Evolutionary conservation across 1,284 basidiomycete genomes (phyloP), one percentile per base, ranked within the genome.

Genomic region (Entoloma clypeatum): DNA sequence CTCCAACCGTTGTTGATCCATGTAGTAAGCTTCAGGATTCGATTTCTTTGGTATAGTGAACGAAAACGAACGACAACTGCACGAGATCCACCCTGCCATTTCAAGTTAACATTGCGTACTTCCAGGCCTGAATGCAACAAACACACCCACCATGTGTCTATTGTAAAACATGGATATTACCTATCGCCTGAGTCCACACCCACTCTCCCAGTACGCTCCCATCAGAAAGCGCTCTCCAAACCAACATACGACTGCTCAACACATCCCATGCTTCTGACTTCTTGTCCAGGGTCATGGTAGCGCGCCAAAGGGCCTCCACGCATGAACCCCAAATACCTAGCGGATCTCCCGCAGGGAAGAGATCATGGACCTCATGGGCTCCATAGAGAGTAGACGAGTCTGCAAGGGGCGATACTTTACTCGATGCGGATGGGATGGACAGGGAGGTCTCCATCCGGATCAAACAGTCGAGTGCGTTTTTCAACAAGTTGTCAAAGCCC

Each of bases 271-370:
- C 59, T 0, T 38, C 30, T 4, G 53, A 48, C 35, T 57, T 66
- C 8, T 47, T 41, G 0, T 65, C 55, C 3, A 69, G 41, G 0
- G 56, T 52, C 75, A 84, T 79, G 7, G 69, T 59, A 0, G 69
- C 64, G 17, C 72, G 67, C 79, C 81, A 87, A 3, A 89, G 66
- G 6, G 55, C 54, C 49, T 82, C 77, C 1, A 84, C 71, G 5
- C 62, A 62, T 27, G 53, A 57, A 1, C 75, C 76, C 81, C 85
- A 88, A 2, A 60, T 45, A 13, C 56, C 44, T 6, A 72, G 49
- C 0, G 53, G 38, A 38, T 61, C 50, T 11, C 48, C 19, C 13
- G 52, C 32, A 7, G 49, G 36, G 5, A 54, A 51, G 3, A 52
- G 35, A 8, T 68, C 58, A 41, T 71, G 63, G 7, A 80, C 57